Evolutionary conservation across 75 land plant species (phyloP).

Genomic region (Selaginella tamariscina): DNA sequence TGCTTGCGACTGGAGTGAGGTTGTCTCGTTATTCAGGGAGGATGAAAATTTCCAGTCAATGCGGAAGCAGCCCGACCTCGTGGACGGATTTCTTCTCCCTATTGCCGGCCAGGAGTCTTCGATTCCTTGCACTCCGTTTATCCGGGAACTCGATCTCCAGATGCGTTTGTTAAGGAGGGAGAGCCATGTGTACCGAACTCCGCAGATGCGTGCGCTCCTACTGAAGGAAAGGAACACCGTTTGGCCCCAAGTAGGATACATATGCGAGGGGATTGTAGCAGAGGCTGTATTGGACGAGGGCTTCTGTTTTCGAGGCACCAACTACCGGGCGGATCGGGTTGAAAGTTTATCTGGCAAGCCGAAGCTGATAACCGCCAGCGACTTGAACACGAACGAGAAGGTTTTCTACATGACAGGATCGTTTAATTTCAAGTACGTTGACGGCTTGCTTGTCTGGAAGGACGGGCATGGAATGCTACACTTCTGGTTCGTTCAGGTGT

Average conservation of each 20-base stretch:
- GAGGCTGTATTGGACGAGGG: constrained; percentile 4
- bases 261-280: constrained; percentile 3
- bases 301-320: constrained; percentile 3
- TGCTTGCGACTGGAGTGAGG: constrained; percentile 4
- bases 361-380: constrained; percentile 4
- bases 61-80: background rate
- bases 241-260: constrained; percentile 3
- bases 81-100: constrained; percentile 3
- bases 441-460: constrained; percentile 1
- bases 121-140: background rate
- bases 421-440: constrained; percentile 2
- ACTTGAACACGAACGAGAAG: constrained; percentile 3
- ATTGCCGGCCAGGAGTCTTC: constrained; percentile 4
- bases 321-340: constrained; percentile 2
- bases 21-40: constrained; percentile 1
- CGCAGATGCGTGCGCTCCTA: constrained; percentile 4
- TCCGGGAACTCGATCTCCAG: constrained; percentile 1
- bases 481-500: constrained; percentile 3
- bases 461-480: background rate
- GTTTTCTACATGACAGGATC: constrained; percentile 3
- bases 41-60: constrained; percentile 2
- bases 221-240: constrained; percentile 3
- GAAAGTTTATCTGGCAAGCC: constrained; percentile 3
- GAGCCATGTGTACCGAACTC: background rate
- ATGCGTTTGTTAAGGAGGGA: constrained; percentile 3